Evolutionary conservation across 2,329 filamentous ascomycete species (phyloP).

Genomic region (Rachicladosporium sp.): DNA sequence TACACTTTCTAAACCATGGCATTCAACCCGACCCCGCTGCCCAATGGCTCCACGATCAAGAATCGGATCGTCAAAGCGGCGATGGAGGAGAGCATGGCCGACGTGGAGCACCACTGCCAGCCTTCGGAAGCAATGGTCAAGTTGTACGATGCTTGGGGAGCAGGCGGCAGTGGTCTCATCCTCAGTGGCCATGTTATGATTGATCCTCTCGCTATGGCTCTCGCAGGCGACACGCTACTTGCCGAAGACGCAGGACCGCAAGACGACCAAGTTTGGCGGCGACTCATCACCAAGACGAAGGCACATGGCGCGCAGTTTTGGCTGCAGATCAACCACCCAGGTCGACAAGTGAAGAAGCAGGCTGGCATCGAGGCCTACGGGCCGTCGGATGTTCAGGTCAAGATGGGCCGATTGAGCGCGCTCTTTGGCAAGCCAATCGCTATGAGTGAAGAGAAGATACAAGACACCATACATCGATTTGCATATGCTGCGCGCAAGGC

Average conservation of each 20-base stretch:
- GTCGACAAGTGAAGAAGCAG: constrained; percentile 8
- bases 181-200: constrained; percentile 9
- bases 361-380: constrained; percentile 6
- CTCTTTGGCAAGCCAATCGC: constrained; percentile 7
- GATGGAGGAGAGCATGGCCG: constrained; percentile 9
- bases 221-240: constrained; percentile 7
- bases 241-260: constrained; percentile 1
- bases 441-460: constrained; percentile 7
- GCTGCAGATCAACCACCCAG: constrained; percentile 10
- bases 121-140: constrained; percentile 4
- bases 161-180: constrained; percentile 7
- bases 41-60: constrained; percentile 8
- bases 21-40: constrained; percentile 4
- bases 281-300: constrained; percentile 2
- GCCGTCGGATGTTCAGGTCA: constrained; percentile 4
- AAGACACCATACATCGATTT: constrained; percentile 7
- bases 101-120: constrained; percentile 4
- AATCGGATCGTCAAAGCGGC: constrained; percentile 10
- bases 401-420: constrained; percentile 5
- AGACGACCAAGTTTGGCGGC: constrained; percentile 3
- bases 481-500: constrained; percentile 21
- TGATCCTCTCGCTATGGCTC: constrained; percentile 5
- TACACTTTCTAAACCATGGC: neutral
- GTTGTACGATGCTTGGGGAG: constrained; percentile 7
- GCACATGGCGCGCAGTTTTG: constrained; percentile 5